These are phyloP conservation scores for Schizothecium vesticola DNA, from an alignment of 495 filamentous ascomycete species.

Conservation along the genomic window DNA sequence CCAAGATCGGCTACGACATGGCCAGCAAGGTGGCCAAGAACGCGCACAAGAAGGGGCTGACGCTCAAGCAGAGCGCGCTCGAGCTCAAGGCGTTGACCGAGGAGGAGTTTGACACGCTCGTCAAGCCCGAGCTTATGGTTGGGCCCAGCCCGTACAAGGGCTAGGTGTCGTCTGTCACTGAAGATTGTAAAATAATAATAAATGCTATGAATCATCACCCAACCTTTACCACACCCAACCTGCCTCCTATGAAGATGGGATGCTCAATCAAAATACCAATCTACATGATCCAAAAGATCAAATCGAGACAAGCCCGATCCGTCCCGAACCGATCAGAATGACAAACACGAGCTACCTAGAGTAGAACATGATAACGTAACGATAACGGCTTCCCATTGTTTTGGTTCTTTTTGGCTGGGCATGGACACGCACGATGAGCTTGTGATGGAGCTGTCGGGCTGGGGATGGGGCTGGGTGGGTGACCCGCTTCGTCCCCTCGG, in stretches of 20 bases:
- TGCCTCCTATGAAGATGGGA: no score
- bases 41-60: conserved; percentile 95
- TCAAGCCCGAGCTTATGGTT: conserved; percentile 96
- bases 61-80: conserved; percentile 88
- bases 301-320: neutral
- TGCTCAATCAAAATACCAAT: neutral
- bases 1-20: conserved; percentile 98
- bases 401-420: neutral
- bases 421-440: neutral
- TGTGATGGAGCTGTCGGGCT: neutral
- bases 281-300: neutral
- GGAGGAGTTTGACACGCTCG: conserved; percentile 85
- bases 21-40: conserved; percentile 98
- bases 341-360: neutral
- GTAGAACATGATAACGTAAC: neutral
- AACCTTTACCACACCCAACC: neutral
- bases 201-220: neutral
- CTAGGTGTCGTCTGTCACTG: conserved; percentile 6
- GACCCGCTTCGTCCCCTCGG: conserved; percentile 11
- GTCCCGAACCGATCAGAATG: neutral
- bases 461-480: neutral
- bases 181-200: neutral
- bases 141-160: conserved; percentile 60
- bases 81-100: conserved; percentile 85
- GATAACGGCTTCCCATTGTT: neutral